Conservation (phyloP, 1,139 yeast species). For the Geotrichum citri-aurantii region DNA sequence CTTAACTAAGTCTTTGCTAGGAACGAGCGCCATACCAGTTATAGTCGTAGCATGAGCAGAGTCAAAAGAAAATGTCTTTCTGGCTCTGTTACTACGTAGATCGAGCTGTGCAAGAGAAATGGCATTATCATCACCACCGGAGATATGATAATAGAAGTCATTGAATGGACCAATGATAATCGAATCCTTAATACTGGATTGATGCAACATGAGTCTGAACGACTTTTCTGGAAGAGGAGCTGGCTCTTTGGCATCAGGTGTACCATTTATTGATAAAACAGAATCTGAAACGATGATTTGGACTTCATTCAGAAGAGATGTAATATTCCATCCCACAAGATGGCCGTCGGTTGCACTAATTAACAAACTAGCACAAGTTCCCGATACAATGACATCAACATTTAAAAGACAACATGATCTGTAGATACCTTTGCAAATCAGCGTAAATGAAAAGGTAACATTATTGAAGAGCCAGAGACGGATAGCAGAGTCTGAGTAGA, state of each 20-base stretch:
- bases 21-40: conserved; percentile 50
- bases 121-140: conserved; percentile 95
- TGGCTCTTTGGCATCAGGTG: not conserved
- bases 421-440: conserved; percentile 49
- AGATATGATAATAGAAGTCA: conserved; percentile 39
- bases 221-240: not conserved
- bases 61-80: conserved; percentile 36
- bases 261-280: not conserved
- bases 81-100: conserved; percentile 25
- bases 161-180: conserved; percentile 13
- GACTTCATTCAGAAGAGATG: conserved; percentile 25
- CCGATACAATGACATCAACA: conserved; percentile 43
- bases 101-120: conserved; percentile 45
- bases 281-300: not conserved
- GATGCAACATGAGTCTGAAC: conserved; percentile 58
- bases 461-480: conserved; percentile 52
- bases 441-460: conserved; percentile 5
- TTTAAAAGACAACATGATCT: conserved; percentile 72
- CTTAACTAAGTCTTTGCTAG: conserved; percentile 21
- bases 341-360: conserved; percentile 82
- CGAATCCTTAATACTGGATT: conserved; percentile 71
- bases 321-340: conserved; percentile 55
- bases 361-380: conserved; percentile 38
- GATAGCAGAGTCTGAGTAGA: conserved; percentile 78
- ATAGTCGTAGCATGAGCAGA: conserved; percentile 84